These are phyloP conservation scores for Sclerotinia subarctica DNA, from an alignment of 2,329 filamentous ascomycete species.

Conservation along the genomic window DNA sequence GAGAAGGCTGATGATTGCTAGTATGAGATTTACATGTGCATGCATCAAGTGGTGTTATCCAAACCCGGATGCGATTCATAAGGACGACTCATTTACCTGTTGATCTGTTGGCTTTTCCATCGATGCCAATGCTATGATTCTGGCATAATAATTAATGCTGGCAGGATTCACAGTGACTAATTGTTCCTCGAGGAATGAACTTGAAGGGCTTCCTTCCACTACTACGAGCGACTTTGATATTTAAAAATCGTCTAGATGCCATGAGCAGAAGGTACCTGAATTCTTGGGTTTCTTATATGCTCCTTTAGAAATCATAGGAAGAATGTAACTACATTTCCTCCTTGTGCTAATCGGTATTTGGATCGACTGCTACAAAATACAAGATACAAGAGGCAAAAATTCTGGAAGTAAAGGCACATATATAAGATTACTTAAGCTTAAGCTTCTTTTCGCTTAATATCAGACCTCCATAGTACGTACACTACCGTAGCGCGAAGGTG, in stretches of 20 bases:
- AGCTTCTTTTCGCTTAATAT: not conserved
- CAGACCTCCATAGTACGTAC: not conserved
- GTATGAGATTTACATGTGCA: not conserved
- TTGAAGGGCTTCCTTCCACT: too few species aligned
- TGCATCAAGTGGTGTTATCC: not conserved
- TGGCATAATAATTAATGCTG: not conserved
- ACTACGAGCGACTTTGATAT: too few species aligned
- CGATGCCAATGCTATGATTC: not conserved
- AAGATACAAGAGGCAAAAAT: not conserved
- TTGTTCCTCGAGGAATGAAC: not conserved
- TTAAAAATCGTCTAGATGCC: too few species aligned
- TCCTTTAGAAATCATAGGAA: not conserved
- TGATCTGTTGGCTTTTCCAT: accelerated
- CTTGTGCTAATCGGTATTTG: too few species aligned
- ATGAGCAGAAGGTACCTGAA: too few species aligned
- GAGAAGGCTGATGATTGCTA: too few species aligned
- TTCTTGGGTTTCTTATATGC: too few species aligned
- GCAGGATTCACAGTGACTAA: not conserved
- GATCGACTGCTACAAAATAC: too few species aligned
- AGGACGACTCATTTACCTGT: not conserved
- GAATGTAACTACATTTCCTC: not conserved
- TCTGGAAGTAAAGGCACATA: not conserved
- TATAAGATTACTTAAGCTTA: not conserved
- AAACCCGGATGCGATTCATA: not conserved
- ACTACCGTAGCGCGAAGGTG: not conserved